These are phyloP conservation scores for Tulasnella calospora DNA, from an alignment of 768 basidiomycete species.

Conservation along the genomic window DNA sequence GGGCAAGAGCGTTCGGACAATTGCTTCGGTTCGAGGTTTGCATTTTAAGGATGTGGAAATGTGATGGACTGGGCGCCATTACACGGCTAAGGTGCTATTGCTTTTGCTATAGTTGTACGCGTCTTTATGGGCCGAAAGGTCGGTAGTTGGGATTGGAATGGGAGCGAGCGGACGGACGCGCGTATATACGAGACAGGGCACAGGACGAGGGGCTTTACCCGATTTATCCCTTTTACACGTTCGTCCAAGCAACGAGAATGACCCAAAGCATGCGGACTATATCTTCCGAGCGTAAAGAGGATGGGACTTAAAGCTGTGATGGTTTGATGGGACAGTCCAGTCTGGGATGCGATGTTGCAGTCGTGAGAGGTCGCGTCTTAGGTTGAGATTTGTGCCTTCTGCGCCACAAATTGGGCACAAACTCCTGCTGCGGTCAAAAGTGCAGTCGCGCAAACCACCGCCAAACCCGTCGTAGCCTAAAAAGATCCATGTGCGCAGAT, in stretches of 20 bases:
- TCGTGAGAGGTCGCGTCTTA: too few relatives aligned
- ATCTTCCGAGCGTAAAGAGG: not conserved
- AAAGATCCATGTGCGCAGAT: too few relatives aligned
- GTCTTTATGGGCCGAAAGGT: not conserved
- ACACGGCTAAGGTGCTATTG: not conserved
- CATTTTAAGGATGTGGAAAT: not conserved
- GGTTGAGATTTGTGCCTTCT: too few relatives aligned
- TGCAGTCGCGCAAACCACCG: too few relatives aligned
- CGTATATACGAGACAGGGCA: not conserved
- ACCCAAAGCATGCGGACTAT: not conserved
- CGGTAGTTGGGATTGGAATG: not conserved
- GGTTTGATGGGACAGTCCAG: not conserved
- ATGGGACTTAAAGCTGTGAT: not conserved
- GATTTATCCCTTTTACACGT: too few relatives aligned
- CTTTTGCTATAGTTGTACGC: not conserved
- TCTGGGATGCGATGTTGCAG: not conserved
- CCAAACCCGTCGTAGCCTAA: too few relatives aligned
- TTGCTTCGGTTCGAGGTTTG: not conserved
- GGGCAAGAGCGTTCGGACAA: too few relatives aligned
- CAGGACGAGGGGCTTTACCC: not conserved
- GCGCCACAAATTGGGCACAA: too few relatives aligned
- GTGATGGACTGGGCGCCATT: not conserved
- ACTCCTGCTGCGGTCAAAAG: too few relatives aligned
- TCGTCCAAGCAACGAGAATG: too few relatives aligned
- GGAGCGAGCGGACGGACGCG: not conserved